A percentile compares a stretch with the other conserved stretches of the same genome.
These are phyloP conservation scores for Paecilomyces sp. DNA, from an alignment of 2,329 filamentous ascomycete species.

Conservation along the genomic window DNA sequence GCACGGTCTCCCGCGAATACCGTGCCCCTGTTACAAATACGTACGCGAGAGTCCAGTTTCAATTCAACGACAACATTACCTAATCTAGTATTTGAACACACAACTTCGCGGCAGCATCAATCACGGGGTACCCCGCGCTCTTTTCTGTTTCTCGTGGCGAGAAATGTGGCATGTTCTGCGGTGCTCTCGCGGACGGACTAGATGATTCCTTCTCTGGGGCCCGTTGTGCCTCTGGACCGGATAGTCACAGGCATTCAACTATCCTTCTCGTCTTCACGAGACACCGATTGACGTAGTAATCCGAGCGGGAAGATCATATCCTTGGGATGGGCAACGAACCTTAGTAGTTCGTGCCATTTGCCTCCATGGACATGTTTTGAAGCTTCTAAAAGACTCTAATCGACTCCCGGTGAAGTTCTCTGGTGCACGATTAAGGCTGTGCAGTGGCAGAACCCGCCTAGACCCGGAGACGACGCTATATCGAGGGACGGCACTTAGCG, in stretches of 20 bases:
- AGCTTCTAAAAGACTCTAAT: background rate
- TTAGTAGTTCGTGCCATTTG: background rate
- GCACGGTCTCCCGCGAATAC: background rate
- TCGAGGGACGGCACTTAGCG: background rate
- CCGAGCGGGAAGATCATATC: background rate
- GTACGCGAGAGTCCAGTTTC: too few relatives aligned
- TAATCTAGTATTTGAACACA: too few relatives aligned
- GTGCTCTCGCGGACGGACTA: background rate
- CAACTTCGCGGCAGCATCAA: too few relatives aligned
- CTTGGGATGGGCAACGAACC: background rate
- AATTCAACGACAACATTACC: too few relatives aligned
- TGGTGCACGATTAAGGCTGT: background rate
- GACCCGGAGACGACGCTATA: background rate
- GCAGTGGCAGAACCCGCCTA: background rate
- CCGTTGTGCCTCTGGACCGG: too few relatives aligned
- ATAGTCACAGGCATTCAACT: too few relatives aligned
- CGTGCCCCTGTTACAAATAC: background rate
- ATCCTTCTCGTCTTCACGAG: background rate
- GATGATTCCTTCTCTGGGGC: background rate
- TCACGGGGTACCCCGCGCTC: background rate
- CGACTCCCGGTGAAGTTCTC: background rate
- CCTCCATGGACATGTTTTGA: background rate
- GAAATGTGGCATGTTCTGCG: background rate
- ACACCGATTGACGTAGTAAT: background rate
- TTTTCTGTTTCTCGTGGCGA: background rate